These are phyloP conservation scores for Mycosphaerella arachidis DNA, from an alignment of 2,329 filamentous ascomycete species.

Conservation along the genomic window DNA sequence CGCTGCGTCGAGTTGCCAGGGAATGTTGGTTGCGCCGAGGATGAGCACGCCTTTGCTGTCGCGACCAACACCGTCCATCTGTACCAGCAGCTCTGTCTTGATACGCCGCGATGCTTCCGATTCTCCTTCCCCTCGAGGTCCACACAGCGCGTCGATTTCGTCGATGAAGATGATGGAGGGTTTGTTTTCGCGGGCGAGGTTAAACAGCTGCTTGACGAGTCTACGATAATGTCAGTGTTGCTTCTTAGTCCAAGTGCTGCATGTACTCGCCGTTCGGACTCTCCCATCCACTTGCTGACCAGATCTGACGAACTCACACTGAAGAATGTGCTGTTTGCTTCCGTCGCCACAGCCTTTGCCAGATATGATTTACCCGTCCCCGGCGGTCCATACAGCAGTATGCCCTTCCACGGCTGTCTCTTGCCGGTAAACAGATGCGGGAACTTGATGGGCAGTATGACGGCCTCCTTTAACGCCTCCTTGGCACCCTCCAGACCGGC, in stretches of 20 bases:
- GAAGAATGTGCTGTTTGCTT: slow-evolving; percentile 99
- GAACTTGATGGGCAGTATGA: slow-evolving; percentile 97
- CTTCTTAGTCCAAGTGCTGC: not conserved
- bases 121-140: slow-evolving; percentile 88
- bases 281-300: slow-evolving; percentile 99
- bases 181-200: slow-evolving; percentile 96
- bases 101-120: slow-evolving; percentile 95
- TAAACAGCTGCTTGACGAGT: slow-evolving; percentile 93
- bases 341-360: slow-evolving; percentile 94
- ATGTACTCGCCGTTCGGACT: slow-evolving; percentile 78
- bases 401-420: slow-evolving; percentile 96
- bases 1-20: slow-evolving; percentile 95
- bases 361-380: slow-evolving; percentile 97
- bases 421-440: slow-evolving; percentile 94
- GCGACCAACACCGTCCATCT: slow-evolving; percentile 98
- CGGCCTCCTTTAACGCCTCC: slow-evolving; percentile 95
- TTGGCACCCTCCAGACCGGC: slow-evolving; percentile 91
- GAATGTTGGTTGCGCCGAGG: slow-evolving; percentile 94
- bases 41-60: slow-evolving; percentile 92
- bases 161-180: slow-evolving; percentile 99
- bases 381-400: slow-evolving; percentile 89
- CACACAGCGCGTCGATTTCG: slow-evolving; percentile 94
- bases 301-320: slow-evolving; percentile 95
- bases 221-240: slow-evolving; percentile 44
- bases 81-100: slow-evolving; percentile 96